These are phyloP conservation scores for Trichosanthes truncata DNA, from an alignment of 306 rosid species.

Conservation along the genomic window DNA sequence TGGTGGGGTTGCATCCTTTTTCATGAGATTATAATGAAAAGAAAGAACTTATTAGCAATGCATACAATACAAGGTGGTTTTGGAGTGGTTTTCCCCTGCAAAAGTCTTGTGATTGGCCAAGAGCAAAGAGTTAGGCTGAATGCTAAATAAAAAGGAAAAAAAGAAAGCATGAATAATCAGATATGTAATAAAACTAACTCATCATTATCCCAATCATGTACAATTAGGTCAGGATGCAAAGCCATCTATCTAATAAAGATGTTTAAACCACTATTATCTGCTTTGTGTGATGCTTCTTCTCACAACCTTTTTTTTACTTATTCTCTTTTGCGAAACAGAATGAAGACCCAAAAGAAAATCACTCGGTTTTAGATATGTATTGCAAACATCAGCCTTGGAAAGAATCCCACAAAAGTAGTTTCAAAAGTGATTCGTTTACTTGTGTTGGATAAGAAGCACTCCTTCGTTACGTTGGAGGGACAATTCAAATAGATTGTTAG, in stretches of 20 bases:
- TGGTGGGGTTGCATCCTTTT: background rate
- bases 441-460: slow-evolving; percentile 12
- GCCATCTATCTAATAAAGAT: background rate
- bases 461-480: background rate
- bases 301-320: background rate
- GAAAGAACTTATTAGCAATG: background rate
- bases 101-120: background rate
- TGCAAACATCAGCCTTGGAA: background rate
- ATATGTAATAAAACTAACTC: background rate
- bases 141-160: background rate
- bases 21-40: background rate
- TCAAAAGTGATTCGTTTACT: slow-evolving; percentile 5
- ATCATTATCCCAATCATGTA: slow-evolving; percentile 3
- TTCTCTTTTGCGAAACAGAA: background rate
- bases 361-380: background rate
- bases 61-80: background rate
- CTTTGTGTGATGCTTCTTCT: slow-evolving; percentile 1
- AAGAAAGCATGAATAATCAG: background rate
- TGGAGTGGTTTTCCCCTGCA: background rate
- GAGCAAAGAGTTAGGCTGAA: background rate
- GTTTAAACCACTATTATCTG: background rate
- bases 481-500: background rate
- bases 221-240: slow-evolving; percentile 1
- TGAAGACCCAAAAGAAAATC: background rate
- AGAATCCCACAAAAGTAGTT: slow-evolving; percentile 12